Conservation (phyloP, 1,284 basidiomycete species). For the Tetrapyrgos nigripes region DNA sequence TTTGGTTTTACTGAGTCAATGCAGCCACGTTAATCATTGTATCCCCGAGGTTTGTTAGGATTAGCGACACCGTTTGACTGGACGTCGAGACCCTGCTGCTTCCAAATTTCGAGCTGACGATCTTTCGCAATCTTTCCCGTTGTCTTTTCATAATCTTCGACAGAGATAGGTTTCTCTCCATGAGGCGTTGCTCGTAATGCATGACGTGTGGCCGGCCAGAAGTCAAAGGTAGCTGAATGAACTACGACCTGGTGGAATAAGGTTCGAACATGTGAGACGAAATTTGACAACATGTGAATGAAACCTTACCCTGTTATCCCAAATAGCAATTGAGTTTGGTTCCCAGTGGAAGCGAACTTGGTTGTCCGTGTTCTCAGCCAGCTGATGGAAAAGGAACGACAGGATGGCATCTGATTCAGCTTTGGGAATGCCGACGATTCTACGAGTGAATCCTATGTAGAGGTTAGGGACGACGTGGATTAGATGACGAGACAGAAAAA, state of each 20-base stretch:
- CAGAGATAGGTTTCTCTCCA: slow-evolving; percentile 77
- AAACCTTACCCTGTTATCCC: slow-evolving; percentile 71
- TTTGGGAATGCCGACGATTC: slow-evolving; percentile 80
- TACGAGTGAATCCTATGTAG: slow-evolving; percentile 74
- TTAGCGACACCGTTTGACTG: slow-evolving; percentile 27
- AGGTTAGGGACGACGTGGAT: slow-evolving; percentile 13
- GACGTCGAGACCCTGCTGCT: slow-evolving; percentile 54
- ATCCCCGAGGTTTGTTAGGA: slow-evolving; percentile 53
- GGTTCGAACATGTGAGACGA: background rate
- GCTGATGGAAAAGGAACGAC: slow-evolving; percentile 73
- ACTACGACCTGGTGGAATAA: slow-evolving; percentile 58
- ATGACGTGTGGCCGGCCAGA: slow-evolving; percentile 77
- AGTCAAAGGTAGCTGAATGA: slow-evolving; percentile 81
- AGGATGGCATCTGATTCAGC: slow-evolving; percentile 79
- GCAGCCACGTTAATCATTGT: slow-evolving; percentile 55
- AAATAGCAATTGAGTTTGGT: slow-evolving; percentile 70
- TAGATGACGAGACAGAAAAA: background rate
- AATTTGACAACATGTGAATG: background rate
- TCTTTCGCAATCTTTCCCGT: slow-evolving; percentile 72
- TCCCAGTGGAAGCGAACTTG: slow-evolving; percentile 79
- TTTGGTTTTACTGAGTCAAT: background rate
- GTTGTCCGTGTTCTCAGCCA: slow-evolving; percentile 71
- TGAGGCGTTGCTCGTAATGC: slow-evolving; percentile 85
- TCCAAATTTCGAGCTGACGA: slow-evolving; percentile 70
- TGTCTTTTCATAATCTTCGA: slow-evolving; percentile 73